Evolutionary conservation across 352 stramenopile genomes (phyloP), one percentile per base, ranked within the genome.

Genomic region (Phytophthora fragariae): DNA sequence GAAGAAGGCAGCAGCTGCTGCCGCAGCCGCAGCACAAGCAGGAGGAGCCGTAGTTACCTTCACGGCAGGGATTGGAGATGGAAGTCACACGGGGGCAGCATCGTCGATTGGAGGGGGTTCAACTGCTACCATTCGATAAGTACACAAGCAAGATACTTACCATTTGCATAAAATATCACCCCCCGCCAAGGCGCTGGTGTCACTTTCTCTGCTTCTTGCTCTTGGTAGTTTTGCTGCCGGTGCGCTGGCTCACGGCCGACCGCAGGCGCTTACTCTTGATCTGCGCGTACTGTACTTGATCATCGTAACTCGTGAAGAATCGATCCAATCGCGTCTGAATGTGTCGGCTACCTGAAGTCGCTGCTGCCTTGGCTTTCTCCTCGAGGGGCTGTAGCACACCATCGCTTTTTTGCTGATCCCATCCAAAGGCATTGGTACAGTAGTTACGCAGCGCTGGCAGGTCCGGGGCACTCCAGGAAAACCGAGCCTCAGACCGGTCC

Each of bases 271-370:
- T 98, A 57, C 91, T 98, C 44, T 86, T 80, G 57, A 97, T 94
- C 65, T 97, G 91, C 2, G 97, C 97, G 72, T 99, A 99, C 67
- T 96, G 97, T 5, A 98, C 92, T 67, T 98, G 91, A 77, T 99
- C 97, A 56, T 99, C 89, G 76, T 99, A 99, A 21, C 82, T 92
- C 68, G 96, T 98, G 70, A 99, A 99, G 59, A 98, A 98, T 10
- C 90, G 90, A 72, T 99, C 97, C 39, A 99, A 91, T 14, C 97
- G 83, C 6, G 89, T 98, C 79, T 99, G 97, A 10, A 89, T 68
- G 17, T 73, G 70, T 41, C 64, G 59, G 2, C 84, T 84, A 2
- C 62, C 66, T 1, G 61, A 66, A 2, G 70, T 65, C 24, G 71
- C 71, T 53, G 80, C 63, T 33, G 57, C 66, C 37, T 76, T 83